phyloP scores from a whole-genome alignment of 1,284 basidiomycete genomes.

The Fomitiporia mediterranea region DNA sequence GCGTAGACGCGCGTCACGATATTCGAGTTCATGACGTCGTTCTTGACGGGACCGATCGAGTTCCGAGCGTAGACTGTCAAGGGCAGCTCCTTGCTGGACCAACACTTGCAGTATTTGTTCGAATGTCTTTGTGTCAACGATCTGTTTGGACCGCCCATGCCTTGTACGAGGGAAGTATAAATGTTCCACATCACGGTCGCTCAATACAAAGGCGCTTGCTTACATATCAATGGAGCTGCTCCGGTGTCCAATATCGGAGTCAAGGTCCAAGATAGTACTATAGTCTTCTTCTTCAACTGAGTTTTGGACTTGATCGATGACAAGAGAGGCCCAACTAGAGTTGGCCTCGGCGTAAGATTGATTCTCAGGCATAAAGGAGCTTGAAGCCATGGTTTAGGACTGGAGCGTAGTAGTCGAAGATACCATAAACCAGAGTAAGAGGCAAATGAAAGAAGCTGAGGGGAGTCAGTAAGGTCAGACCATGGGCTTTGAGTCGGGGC shows the following conservation, averaged over 20 bases:
- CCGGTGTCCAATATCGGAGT: neutral
- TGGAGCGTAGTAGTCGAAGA: neutral
- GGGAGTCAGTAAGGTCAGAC: neutral
- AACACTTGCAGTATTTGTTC: constrained; percentile 16
- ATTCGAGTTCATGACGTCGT: constrained; percentile 6
- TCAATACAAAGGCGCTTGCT: neutral
- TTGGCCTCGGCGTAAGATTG: constrained; percentile 13
- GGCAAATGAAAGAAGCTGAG: neutral
- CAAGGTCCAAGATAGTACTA: neutral
- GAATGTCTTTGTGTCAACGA: constrained; percentile 8
- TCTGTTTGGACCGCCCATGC: neutral
- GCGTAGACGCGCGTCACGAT: constrained; percentile 14
- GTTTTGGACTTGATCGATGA: constrained; percentile 8
- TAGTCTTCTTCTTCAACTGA: constrained; percentile 6
- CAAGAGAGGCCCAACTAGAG: constrained; percentile 12
- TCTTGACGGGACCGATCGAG: constrained; percentile 10
- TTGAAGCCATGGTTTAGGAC: neutral
- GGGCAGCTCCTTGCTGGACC: constrained; percentile 13
- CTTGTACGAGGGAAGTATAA: neutral
- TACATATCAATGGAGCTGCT: constrained; percentile 1
- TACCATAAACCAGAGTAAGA: no score
- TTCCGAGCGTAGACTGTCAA: constrained; percentile 12
- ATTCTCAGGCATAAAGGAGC: neutral
- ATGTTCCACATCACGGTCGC: neutral
- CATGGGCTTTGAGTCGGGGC: neutral